Conservation (phyloP, 306 rosid genomes). For the Betula pendula region DNA sequence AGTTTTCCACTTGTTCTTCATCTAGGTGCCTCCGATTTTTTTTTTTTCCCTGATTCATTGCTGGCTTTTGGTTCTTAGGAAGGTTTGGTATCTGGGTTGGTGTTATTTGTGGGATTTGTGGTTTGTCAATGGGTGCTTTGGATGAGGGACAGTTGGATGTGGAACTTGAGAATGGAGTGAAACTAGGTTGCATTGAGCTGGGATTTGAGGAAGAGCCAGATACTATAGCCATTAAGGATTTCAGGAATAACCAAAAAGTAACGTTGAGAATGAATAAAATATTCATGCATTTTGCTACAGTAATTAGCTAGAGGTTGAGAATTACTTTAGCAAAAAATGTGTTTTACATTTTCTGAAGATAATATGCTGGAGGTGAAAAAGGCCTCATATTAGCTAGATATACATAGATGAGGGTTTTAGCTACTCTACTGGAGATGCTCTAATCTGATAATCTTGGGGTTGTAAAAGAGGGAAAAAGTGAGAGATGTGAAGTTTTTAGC, state of each 20-base stretch:
- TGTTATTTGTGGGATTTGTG: slow-evolving; percentile 22
- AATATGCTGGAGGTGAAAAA: no score
- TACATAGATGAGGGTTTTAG: no score
- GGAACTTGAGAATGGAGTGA: slow-evolving; percentile 65
- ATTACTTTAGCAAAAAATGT: no score
- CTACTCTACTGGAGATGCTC: neutral
- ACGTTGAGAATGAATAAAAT: no score
- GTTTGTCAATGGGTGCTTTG: slow-evolving; percentile 73
- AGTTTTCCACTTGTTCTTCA: slow-evolving; percentile 1
- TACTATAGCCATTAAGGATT: slow-evolving; percentile 54
- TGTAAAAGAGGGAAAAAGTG: slow-evolving; percentile 4
- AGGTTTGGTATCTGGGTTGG: slow-evolving; percentile 23
- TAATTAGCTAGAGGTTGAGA: no score
- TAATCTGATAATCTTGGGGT: neutral
- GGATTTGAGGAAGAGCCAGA: slow-evolving; percentile 49
- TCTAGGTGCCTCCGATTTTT: slow-evolving; percentile 3
- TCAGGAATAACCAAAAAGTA: no score
- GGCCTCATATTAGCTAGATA: no score
- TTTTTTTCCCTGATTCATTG: neutral
- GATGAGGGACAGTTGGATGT: slow-evolving; percentile 59
- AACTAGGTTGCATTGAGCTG: slow-evolving; percentile 36
- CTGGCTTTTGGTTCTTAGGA: slow-evolving; percentile 1
- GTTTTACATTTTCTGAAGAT: no score
- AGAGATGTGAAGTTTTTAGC: neutral
- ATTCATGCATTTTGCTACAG: no score